Evolutionary conservation across 805 yeast species (phyloP).

Genomic region (Saccharomycopsis sp.): DNA sequence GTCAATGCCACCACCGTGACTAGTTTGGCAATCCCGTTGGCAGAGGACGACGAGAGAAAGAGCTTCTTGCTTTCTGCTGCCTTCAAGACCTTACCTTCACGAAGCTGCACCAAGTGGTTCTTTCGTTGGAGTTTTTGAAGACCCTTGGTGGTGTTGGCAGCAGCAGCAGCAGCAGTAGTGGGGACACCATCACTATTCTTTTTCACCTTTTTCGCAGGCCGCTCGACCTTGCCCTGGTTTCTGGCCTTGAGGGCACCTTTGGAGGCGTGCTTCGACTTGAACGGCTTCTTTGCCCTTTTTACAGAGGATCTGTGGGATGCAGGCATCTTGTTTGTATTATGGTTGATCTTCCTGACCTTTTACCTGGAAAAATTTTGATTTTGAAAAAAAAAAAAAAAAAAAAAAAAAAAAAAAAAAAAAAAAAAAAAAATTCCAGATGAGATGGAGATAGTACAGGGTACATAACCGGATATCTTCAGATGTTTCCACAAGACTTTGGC

Average conservation of each 20-base stretch:
- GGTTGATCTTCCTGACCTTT: not conserved
- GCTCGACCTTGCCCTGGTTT: conserved; percentile 83
- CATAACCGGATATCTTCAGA: not conserved
- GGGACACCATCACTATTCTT: no score
- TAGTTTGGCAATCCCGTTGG: conserved; percentile 72
- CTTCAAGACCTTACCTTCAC: conserved; percentile 58
- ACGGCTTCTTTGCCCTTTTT: conserved; percentile 79
- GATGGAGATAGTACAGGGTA: not conserved
- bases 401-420: conserved; percentile 2
- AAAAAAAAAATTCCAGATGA: not conserved
- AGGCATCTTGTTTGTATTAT: not conserved
- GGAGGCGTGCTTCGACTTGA: conserved; percentile 85
- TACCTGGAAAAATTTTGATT: conserved; percentile 1
- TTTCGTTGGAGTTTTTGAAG: conserved; percentile 56
- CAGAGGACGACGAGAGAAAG: conserved; percentile 79
- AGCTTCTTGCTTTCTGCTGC: conserved; percentile 52
- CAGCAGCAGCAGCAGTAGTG: conserved; percentile 6
- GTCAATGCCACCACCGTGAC: conserved; percentile 76
- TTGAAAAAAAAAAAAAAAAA: not conserved
- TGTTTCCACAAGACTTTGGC: not conserved
- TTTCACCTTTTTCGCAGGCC: conserved; percentile 27
- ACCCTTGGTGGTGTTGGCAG: conserved; percentile 26
- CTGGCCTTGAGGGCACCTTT: conserved; percentile 79
- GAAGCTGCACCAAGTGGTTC: conserved; percentile 69
- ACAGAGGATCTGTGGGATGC: conserved; percentile 71